A percentile compares a stretch with the other conserved stretches of the same genome.
These are phyloP conservation scores for Globisporangium middletonii DNA, from an alignment of 352 stramenopile genomes.

Conservation along the genomic window DNA sequence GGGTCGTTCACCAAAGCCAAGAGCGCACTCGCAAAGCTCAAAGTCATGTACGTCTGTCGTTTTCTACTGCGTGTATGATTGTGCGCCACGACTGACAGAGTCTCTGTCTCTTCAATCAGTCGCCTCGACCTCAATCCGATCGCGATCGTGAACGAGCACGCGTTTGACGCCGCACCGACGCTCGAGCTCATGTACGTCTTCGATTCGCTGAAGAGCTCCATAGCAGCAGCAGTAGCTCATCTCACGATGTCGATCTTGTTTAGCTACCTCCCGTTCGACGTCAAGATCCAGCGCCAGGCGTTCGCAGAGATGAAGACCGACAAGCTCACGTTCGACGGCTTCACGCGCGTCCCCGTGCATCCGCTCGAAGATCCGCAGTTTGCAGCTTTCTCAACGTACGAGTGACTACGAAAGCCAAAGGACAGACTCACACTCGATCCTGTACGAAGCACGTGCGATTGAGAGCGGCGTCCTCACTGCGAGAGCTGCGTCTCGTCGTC, in stretches of 20 bases:
- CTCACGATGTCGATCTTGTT: neutral
- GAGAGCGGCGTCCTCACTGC: conserved; percentile 1
- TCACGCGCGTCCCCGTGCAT: conserved; percentile 36
- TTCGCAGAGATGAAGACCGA: conserved; percentile 76
- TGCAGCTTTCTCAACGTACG: conserved; percentile 38
- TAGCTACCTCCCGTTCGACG: conserved; percentile 68
- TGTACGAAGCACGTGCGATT: neutral
- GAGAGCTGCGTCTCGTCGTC: conserved; percentile 36
- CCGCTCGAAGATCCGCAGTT: conserved; percentile 63
- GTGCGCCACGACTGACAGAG: neutral
- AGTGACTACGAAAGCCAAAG: conserved; percentile 2
- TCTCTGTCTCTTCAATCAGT: conserved; percentile 13
- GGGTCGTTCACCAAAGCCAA: conserved; percentile 40
- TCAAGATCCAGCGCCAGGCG: conserved; percentile 68
- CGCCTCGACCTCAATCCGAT: conserved; percentile 73
- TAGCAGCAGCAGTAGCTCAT: neutral
- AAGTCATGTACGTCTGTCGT: conserved; percentile 51
- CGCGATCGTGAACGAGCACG: conserved; percentile 66
- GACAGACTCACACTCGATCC: neutral
- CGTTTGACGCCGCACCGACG: conserved; percentile 38
- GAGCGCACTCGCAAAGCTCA: conserved; percentile 43
- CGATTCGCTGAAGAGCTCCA: neutral
- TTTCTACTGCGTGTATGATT: neutral
- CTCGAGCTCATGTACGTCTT: conserved; percentile 59
- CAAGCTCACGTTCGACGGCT: conserved; percentile 60